Conservation (phyloP, 2,329 filamentous ascomycete genomes). For the Sclerotinia subarctica region DNA sequence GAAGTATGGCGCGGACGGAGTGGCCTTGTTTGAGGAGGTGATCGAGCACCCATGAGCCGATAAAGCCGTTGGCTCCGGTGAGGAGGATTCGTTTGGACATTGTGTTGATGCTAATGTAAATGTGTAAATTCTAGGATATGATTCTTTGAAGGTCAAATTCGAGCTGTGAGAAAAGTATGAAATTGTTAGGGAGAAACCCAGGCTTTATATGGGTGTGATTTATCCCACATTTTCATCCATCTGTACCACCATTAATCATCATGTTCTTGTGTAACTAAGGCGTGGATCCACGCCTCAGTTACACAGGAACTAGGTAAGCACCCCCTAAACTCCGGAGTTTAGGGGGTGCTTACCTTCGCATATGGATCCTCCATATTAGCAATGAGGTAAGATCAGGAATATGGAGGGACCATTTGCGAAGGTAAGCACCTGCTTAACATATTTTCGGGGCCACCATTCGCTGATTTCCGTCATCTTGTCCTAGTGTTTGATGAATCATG, state of each 20-base stretch:
- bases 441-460: neutral
- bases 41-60: slow-evolving; percentile 35
- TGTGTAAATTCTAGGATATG: neutral
- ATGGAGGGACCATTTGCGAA: too few species aligned
- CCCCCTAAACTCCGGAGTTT: too few species aligned
- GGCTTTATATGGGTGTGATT: neutral
- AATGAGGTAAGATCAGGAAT: too few species aligned
- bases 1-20: slow-evolving; percentile 44
- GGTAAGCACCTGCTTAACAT: neutral
- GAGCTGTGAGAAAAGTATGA: neutral
- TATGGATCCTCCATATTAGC: too few species aligned
- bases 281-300: too few species aligned
- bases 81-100: slow-evolving; percentile 34
- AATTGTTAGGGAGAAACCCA: neutral
- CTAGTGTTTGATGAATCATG: neutral
- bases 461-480: too few species aligned
- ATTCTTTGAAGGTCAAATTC: neutral
- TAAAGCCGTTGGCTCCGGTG: slow-evolving; percentile 38
- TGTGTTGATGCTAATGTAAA: neutral
- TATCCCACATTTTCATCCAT: neutral
- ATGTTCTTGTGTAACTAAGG: neutral
- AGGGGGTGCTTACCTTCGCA: too few species aligned
- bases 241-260: neutral
- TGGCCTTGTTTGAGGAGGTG: slow-evolving; percentile 31
- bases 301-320: too few species aligned